phyloP scores from a whole-genome alignment of 768 basidiomycete species.

The Gloeophyllum trabeum region DNA sequence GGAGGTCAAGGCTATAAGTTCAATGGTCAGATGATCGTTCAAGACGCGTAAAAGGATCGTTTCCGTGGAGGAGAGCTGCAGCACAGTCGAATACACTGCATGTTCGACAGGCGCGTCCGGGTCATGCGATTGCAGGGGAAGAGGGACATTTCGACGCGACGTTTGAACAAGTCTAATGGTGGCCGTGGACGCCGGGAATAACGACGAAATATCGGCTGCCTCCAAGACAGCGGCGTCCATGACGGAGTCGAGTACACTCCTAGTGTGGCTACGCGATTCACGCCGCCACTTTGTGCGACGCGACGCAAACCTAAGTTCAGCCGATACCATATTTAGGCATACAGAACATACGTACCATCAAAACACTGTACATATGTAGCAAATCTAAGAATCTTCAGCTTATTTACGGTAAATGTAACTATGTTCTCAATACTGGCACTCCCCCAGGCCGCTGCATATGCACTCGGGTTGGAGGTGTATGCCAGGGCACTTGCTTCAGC shows the following conservation, averaged over 20 bases:
- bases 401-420: no score
- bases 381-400: no score
- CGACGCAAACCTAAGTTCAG: no score
- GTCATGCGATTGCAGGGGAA: constrained; percentile 28
- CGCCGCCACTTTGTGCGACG: no score
- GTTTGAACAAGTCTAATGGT: constrained; percentile 47
- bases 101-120: constrained; percentile 52
- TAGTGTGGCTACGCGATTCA: no score
- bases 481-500: no score
- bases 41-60: constrained; percentile 65
- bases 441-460: no score
- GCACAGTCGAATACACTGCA: constrained; percentile 50
- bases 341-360: no score
- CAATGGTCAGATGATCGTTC: constrained; percentile 62
- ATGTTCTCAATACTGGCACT: no score
- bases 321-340: no score
- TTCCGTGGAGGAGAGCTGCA: constrained; percentile 47
- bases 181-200: constrained; percentile 41
- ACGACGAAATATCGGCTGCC: constrained; percentile 52
- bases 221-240: constrained; percentile 30
- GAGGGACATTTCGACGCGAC: constrained; percentile 38
- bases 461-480: no score
- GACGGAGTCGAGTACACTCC: background rate
- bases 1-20: constrained; percentile 64
- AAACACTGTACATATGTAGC: no score